These are phyloP conservation scores for Suillus lakei DNA, from an alignment of 768 basidiomycete genomes.

Conservation along the genomic window DNA sequence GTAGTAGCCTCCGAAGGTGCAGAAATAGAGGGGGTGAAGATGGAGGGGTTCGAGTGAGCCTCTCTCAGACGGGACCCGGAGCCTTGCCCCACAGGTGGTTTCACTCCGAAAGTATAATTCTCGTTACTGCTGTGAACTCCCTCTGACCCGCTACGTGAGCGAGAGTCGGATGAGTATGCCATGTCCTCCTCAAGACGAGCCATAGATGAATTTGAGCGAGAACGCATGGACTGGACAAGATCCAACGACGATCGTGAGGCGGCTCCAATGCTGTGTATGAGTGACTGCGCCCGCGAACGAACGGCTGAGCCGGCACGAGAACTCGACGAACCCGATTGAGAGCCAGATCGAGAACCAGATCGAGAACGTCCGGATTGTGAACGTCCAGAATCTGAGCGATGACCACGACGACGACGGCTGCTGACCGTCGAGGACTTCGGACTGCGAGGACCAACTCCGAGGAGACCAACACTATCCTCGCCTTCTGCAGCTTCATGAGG, in stretches of 20 bases:
- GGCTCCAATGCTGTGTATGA: slow-evolving; percentile 66
- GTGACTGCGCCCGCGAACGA: slow-evolving; percentile 67
- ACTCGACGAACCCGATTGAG: slow-evolving; percentile 34
- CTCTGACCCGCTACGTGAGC: slow-evolving; percentile 48
- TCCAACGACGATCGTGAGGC: slow-evolving; percentile 68
- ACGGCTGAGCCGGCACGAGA: slow-evolving; percentile 55
- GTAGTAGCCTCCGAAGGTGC: slow-evolving; percentile 31
- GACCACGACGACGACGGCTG: slow-evolving; percentile 37
- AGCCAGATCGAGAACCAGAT: slow-evolving; percentile 28
- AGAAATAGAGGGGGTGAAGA: slow-evolving; percentile 22
- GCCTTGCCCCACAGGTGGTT: neutral
- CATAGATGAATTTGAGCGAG: slow-evolving; percentile 71
- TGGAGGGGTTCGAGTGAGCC: slow-evolving; percentile 15
- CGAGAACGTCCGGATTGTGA: slow-evolving; percentile 43
- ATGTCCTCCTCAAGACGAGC: slow-evolving; percentile 65
- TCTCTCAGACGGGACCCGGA: slow-evolving; percentile 25
- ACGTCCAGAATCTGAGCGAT: slow-evolving; percentile 20
- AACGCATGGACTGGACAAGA: slow-evolving; percentile 52
- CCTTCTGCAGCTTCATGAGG: slow-evolving; percentile 64
- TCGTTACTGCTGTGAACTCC: slow-evolving; percentile 57
- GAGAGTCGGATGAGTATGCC: slow-evolving; percentile 39
- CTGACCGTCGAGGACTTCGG: slow-evolving; percentile 48
- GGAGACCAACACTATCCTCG: slow-evolving; percentile 63
- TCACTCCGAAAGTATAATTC: slow-evolving; percentile 73
- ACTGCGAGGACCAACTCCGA: slow-evolving; percentile 54